Conservation (phyloP, 306 rosid genomes). For the Castanea sativa region DNA sequence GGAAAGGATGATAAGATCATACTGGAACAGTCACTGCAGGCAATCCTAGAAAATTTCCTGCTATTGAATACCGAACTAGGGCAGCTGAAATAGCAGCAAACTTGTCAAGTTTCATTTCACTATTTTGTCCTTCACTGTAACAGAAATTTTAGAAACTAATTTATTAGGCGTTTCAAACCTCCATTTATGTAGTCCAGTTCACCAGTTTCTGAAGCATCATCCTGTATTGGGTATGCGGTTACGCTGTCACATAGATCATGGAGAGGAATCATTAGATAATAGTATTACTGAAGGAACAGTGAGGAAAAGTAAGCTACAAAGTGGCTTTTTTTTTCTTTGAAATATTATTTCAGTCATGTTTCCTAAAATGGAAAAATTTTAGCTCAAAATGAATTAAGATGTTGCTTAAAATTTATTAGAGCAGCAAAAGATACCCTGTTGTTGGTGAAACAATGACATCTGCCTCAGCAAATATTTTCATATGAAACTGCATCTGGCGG, state of each 20-base stretch:
- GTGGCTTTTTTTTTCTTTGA: background rate
- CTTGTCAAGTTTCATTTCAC: background rate
- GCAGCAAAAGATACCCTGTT: constrained; percentile 51
- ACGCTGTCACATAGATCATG: constrained; percentile 51
- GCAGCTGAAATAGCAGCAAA: constrained; percentile 60
- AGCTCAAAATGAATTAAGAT: background rate
- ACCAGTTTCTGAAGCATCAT: constrained; percentile 79
- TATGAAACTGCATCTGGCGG: constrained; percentile 81
- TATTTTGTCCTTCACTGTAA: background rate
- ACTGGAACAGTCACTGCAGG: constrained; percentile 91
- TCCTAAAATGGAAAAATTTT: no score
- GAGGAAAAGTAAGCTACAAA: background rate
- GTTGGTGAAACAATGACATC: constrained; percentile 95
- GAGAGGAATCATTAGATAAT: background rate
- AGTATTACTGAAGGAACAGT: background rate
- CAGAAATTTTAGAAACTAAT: background rate
- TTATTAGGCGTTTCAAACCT: constrained; percentile 42
- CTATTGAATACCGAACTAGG: constrained; percentile 74
- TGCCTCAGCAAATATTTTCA: constrained; percentile 62
- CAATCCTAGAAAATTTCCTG: constrained; percentile 92
- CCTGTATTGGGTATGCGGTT: constrained; percentile 79
- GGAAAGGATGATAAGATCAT: constrained; percentile 12
- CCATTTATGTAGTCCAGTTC: constrained; percentile 97
- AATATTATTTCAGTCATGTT: no score
- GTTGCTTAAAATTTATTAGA: background rate